Evolutionary conservation across 257 asterid genomes (phyloP), one percentile per base, ranked within the genome.

Genomic region (Orobanche coerulescens): DNA sequence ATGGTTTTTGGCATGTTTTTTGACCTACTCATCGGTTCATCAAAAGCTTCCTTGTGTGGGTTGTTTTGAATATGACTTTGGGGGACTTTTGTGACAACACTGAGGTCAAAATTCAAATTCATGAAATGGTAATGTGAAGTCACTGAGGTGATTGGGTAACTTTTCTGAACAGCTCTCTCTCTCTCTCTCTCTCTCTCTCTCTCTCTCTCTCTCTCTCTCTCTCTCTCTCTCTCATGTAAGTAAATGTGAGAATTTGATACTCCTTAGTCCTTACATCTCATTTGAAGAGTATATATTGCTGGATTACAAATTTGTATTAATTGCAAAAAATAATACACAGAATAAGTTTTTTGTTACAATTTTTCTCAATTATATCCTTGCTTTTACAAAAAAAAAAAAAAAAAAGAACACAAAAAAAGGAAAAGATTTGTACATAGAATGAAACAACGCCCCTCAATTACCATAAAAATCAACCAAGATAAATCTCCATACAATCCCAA

Each of bases 11-110:
- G 62, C 54, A 59, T 59, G 79, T 13, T 60, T n/a, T 69, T 40
- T 59, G 20, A 69, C 78, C 78, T 73, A 73, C 71, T 57, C 61
- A n/a, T n/a, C n/a, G 33, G 49, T 30, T 73, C 78, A 68, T 40
- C 61, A 63, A 43, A 53, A 44, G 43, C 57, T 33, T 46, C 57
- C 23, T 39, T 43, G n/a, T 31, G 28, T 48, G 52, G 36, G 51
- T 14, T 10, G 22, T 0, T 30, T 30, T 30, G 36, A 30, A 30
- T 30, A 30, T 1, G 36, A 30, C 36, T 30, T 1, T 6, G 44
- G 16, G 44, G 5, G 3, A 8, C 4, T 15, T 43, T 43, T 42
- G 49, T 14, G 22, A 42, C 49, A 14, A 7, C 12, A 34, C 9
- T 37, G 11, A 37, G 5, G 44, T 37, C 44, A 9, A 37, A 37